Conservation (phyloP, 2,329 filamentous ascomycete genomes). For the Penicillium freii region DNA sequence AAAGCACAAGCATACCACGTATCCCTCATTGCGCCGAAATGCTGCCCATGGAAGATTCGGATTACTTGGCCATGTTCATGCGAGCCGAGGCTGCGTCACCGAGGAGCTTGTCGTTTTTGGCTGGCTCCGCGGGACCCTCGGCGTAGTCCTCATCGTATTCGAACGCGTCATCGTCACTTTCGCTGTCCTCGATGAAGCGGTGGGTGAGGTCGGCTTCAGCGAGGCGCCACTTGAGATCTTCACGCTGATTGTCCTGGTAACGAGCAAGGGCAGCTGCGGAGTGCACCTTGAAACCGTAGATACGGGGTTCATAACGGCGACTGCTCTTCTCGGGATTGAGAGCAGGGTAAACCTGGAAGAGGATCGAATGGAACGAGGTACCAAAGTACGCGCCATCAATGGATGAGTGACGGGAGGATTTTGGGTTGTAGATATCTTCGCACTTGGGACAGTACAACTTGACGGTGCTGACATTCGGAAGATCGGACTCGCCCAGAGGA, state of each 20-base stretch:
- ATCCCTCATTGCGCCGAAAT: slow-evolving; percentile 31
- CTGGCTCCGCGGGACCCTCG: slow-evolving; percentile 34
- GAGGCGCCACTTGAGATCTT: slow-evolving; percentile 78
- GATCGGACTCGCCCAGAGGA: slow-evolving; percentile 90
- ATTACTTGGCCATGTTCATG: slow-evolving; percentile 40
- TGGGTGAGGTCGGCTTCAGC: slow-evolving; percentile 68
- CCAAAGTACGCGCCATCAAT: slow-evolving; percentile 99
- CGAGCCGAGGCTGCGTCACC: slow-evolving; percentile 35
- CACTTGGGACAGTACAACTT: slow-evolving; percentile 97
- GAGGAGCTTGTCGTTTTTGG: slow-evolving; percentile 25
- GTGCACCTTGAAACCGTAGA: slow-evolving; percentile 96
- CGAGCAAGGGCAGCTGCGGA: slow-evolving; percentile 80
- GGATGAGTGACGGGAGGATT: slow-evolving; percentile 88
- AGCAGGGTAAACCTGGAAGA: slow-evolving; percentile 96
- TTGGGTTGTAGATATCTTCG: slow-evolving; percentile 98
- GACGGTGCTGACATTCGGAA: slow-evolving; percentile 82
- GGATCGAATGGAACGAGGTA: slow-evolving; percentile 96
- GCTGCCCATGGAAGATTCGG: slow-evolving; percentile 14
- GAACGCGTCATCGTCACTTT: slow-evolving; percentile 57
- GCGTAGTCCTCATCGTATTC: slow-evolving; percentile 35
- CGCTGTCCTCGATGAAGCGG: slow-evolving; percentile 70
- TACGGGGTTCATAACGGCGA: slow-evolving; percentile 81
- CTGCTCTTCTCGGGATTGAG: slow-evolving; percentile 82
- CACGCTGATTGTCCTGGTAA: slow-evolving; percentile 82
- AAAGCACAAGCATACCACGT: slow-evolving; percentile 20